These are phyloP conservation scores for Aspergillus steynii DNA, from an alignment of 495 filamentous ascomycete species.

Conservation along the genomic window DNA sequence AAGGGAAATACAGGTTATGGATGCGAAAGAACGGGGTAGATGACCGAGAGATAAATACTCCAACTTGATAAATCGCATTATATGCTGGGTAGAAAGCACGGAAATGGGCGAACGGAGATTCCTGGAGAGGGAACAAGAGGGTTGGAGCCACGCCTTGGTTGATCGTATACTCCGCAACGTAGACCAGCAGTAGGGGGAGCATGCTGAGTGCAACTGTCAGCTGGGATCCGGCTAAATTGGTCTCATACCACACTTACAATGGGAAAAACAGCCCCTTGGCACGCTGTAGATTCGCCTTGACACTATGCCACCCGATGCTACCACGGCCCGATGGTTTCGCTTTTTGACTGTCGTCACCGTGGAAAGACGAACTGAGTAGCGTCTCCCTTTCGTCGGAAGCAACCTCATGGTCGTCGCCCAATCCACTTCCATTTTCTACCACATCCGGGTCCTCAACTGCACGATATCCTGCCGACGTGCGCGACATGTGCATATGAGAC, in stretches of 20 bases:
- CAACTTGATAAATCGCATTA: conserved; percentile 86
- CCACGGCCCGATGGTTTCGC: conserved; percentile 8
- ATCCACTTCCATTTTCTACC: conserved; percentile 34
- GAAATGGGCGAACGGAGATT: conserved; percentile 75
- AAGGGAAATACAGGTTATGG: conserved; percentile 76
- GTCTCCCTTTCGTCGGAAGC: conserved; percentile 35
- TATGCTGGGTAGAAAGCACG: conserved; percentile 94
- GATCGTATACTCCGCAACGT: conserved; percentile 93
- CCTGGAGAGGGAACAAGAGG: conserved; percentile 76
- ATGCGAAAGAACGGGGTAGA: conserved; percentile 84
- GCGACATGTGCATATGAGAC: conserved; percentile 48
- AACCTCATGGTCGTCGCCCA: conserved; percentile 34
- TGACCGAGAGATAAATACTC: conserved; percentile 91
- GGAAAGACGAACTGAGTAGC: conserved; percentile 35
- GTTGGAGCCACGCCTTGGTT: conserved; percentile 92
- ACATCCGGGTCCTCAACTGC: conserved; percentile 40
- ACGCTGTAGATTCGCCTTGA: conserved; percentile 52
- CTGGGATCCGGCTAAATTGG: background rate
- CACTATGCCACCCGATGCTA: conserved; percentile 29
- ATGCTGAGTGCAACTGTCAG: conserved; percentile 58
- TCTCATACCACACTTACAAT: conserved; percentile 50
- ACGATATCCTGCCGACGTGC: conserved; percentile 28
- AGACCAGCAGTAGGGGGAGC: conserved; percentile 88
- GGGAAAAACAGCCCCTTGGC: conserved; percentile 61
- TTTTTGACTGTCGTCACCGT: conserved; percentile 26